Conservation (phyloP, 768 basidiomycete species). For the Rhodotorula graminis region DNA sequence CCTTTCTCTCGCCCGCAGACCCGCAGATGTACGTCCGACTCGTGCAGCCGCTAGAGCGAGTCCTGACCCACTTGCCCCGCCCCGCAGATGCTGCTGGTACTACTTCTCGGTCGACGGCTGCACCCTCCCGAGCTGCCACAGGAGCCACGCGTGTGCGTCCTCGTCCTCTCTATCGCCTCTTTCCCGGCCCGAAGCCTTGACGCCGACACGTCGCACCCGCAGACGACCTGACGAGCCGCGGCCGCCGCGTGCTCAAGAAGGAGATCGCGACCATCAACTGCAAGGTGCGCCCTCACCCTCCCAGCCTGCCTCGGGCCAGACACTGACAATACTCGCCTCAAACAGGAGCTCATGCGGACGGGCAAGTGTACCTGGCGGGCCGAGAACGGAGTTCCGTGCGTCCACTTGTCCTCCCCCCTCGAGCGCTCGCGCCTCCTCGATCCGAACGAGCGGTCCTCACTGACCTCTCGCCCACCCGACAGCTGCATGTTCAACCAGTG, state of each 20-base stretch:
- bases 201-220: neutral
- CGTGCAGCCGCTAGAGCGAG: no score
- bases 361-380: neutral
- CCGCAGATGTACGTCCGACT: neutral
- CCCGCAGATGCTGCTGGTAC: neutral
- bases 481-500: neutral
- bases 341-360: neutral
- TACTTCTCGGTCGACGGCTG: neutral
- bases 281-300: neutral
- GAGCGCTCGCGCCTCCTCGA: no score
- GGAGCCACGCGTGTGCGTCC: neutral
- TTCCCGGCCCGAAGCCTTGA: neutral
- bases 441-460: no score
- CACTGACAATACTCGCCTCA: no score
- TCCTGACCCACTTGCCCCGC: no score
- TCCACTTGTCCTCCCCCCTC: no score
- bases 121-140: neutral
- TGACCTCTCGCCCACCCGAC: no score
- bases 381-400: neutral
- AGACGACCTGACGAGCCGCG: neutral
- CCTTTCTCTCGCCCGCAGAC: neutral
- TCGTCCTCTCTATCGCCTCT: neutral
- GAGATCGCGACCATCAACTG: neutral
- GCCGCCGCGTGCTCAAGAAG: neutral
- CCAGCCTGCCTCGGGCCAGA: no score